These are phyloP conservation scores for Bretziella fagacearum DNA, from an alignment of 2,329 filamentous ascomycete genomes.

Conservation along the genomic window DNA sequence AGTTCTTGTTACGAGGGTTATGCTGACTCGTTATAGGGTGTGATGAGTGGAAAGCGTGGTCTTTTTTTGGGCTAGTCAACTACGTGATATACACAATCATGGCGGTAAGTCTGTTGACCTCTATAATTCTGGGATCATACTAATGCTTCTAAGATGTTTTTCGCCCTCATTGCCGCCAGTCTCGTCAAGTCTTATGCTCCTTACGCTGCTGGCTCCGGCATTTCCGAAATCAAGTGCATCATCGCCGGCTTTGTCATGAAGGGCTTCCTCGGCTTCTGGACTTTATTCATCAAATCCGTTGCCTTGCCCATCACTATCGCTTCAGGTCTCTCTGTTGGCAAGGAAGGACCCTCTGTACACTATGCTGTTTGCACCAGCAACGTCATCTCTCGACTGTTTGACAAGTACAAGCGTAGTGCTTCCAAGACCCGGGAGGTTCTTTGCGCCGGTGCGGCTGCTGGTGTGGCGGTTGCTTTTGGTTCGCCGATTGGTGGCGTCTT, in stretches of 20 bases:
- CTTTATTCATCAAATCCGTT: conserved; percentile 83
- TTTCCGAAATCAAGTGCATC: conserved; percentile 98
- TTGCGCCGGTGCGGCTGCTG: conserved; percentile 84
- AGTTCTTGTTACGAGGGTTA: no score
- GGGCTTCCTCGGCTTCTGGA: conserved; percentile 84
- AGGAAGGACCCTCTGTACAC: conserved; percentile 96
- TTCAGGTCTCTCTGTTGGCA: conserved; percentile 85
- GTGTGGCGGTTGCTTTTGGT: conserved; percentile 91
- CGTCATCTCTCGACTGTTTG: conserved; percentile 82
- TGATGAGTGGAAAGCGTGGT: conserved; percentile 79
- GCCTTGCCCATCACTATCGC: conserved; percentile 82
- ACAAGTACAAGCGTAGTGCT: conserved; percentile 80
- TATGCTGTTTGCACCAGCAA: conserved; percentile 96
- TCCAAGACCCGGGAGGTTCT: conserved; percentile 91
- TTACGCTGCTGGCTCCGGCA: conserved; percentile 90
- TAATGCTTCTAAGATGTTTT: conserved; percentile 39
- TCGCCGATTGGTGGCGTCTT: conserved; percentile 93
- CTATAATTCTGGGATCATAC: conserved; percentile 13
- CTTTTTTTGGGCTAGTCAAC: conserved; percentile 57
- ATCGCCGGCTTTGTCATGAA: conserved; percentile 99
- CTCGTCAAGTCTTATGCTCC: conserved; percentile 86
- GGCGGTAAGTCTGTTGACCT: conserved; percentile 36
- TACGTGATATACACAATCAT: conserved; percentile 80
- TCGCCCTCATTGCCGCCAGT: conserved; percentile 65
- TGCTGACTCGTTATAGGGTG: conserved; percentile 44